These are phyloP conservation scores for Phylloporus arenicola DNA, from an alignment of 768 basidiomycete species.

Conservation along the genomic window DNA sequence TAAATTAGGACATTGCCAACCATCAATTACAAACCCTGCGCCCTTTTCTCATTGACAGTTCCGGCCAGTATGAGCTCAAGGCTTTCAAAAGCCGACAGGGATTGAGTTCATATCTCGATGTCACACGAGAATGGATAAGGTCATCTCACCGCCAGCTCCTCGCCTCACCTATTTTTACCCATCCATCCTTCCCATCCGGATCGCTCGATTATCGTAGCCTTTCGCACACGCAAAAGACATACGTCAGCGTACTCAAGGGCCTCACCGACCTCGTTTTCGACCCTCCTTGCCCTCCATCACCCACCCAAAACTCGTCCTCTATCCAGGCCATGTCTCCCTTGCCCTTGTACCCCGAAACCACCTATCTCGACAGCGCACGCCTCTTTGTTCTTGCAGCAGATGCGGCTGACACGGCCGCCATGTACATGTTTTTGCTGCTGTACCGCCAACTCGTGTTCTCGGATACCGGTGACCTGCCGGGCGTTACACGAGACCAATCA, in stretches of 20 bases:
- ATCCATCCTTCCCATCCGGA: slow-evolving; percentile 40
- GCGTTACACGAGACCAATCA: slow-evolving; percentile 26
- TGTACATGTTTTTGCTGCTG: slow-evolving; percentile 78
- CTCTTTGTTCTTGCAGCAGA: slow-evolving; percentile 63
- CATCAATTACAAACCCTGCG: slow-evolving; percentile 91
- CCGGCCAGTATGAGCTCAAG: slow-evolving; percentile 74
- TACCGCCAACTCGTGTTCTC: slow-evolving; percentile 70
- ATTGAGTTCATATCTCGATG: slow-evolving; percentile 39
- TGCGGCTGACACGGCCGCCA: slow-evolving; percentile 63
- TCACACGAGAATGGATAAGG: slow-evolving; percentile 63
- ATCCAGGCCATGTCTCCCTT: slow-evolving; percentile 31
- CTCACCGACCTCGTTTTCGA: slow-evolving; percentile 63
- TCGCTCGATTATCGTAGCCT: slow-evolving; percentile 41
- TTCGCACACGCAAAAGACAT: slow-evolving; percentile 41
- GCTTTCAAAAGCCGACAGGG: slow-evolving; percentile 63
- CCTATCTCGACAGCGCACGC: slow-evolving; percentile 73
- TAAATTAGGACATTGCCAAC: slow-evolving; percentile 84
- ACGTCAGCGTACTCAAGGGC: slow-evolving; percentile 52
- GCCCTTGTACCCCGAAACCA: slow-evolving; percentile 65
- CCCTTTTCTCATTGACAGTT: slow-evolving; percentile 78
- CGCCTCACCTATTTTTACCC: slow-evolving; percentile 37
- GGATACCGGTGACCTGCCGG: slow-evolving; percentile 32
- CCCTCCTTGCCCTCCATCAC: slow-evolving; percentile 39
- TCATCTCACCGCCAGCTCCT: slow-evolving; percentile 45
- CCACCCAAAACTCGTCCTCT: slow-evolving; percentile 25